Evolutionary conservation across 2,329 filamentous ascomycete species (phyloP).

Genomic region (Penicillium sp.): DNA sequence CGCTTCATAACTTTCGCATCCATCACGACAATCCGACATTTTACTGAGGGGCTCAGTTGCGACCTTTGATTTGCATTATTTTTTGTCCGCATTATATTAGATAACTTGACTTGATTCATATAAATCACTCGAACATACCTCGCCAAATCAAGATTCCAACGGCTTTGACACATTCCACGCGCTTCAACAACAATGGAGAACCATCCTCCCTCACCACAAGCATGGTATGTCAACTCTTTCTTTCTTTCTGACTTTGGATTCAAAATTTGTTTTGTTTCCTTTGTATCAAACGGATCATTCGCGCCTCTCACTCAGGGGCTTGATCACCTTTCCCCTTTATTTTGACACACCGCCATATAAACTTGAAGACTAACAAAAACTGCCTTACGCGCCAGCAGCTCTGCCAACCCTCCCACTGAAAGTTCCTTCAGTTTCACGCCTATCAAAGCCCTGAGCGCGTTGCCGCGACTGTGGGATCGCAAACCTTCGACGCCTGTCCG

Average conservation of each 20-base stretch:
- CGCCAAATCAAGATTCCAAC: conserved; percentile 10
- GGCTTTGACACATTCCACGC: conserved; percentile 27
- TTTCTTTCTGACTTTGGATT: background rate
- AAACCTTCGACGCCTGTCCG: conserved; percentile 43
- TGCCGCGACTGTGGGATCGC: conserved; percentile 46
- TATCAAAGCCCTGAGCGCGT: conserved; percentile 31
- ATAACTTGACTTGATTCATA: background rate
- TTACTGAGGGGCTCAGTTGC: background rate
- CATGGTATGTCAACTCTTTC: conserved; percentile 17
- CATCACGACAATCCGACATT: conserved; percentile 4
- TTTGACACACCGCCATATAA: background rate
- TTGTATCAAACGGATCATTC: background rate
- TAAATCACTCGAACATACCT: background rate
- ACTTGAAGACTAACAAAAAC: conserved; percentile 13
- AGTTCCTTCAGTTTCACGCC: conserved; percentile 44
- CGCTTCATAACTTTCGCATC: conserved; percentile 5
- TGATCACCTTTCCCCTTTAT: background rate
- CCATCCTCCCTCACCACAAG: conserved; percentile 17
- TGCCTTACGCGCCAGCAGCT: conserved; percentile 7
- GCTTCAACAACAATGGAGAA: conserved; percentile 24
- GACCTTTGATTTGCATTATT: background rate
- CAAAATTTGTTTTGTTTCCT: background rate
- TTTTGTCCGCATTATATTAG: background rate
- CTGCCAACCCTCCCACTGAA: conserved; percentile 15
- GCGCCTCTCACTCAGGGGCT: conserved; percentile 5